phyloP scores from a whole-genome alignment of 306 rosid species.

The Carpinus fangiana region DNA sequence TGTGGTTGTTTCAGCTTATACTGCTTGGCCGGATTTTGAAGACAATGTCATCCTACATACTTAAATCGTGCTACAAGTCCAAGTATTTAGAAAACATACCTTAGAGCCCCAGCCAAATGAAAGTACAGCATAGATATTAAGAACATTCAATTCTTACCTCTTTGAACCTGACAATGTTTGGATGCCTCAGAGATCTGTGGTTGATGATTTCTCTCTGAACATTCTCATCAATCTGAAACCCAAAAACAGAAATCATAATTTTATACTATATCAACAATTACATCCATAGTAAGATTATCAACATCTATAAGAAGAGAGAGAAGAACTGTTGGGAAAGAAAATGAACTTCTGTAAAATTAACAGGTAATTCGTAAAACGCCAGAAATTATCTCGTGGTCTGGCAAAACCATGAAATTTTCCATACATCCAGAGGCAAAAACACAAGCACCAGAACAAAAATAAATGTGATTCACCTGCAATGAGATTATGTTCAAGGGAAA shows the following conservation, averaged over 20 bases:
- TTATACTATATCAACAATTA: slow-evolving; percentile 7
- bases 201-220: slow-evolving; percentile 88
- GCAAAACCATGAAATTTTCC: too few relatives aligned
- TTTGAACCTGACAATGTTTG: slow-evolving; percentile 81
- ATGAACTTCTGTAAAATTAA: background rate
- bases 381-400: too few relatives aligned
- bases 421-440: too few relatives aligned
- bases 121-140: slow-evolving; percentile 1
- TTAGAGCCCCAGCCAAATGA: background rate
- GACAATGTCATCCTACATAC: background rate
- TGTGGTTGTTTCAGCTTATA: background rate
- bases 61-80: background rate
- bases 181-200: slow-evolving; percentile 82
- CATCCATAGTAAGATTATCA: background rate
- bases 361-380: too few relatives aligned
- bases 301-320: background rate
- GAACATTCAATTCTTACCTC: slow-evolving; percentile 55
- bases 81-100: background rate
- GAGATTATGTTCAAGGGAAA: too few relatives aligned
- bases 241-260: slow-evolving; percentile 15
- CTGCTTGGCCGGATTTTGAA: too few relatives aligned
- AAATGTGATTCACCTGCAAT: too few relatives aligned
- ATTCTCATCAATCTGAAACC: slow-evolving; percentile 80
- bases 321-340: background rate
- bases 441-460: too few relatives aligned